Conservation (phyloP, 768 basidiomycete species). For the Tylopilus sp. region DNA sequence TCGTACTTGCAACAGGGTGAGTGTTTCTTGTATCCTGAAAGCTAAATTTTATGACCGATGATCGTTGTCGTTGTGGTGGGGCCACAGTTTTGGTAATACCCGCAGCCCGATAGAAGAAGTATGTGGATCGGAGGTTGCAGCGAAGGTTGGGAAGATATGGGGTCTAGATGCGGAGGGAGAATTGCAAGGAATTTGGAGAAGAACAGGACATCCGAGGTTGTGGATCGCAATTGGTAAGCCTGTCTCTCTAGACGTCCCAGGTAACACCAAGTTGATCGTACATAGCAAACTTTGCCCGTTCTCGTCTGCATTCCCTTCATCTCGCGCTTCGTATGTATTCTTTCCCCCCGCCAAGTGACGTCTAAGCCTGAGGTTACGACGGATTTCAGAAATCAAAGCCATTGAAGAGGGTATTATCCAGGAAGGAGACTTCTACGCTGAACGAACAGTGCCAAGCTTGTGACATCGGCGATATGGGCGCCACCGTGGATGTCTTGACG, state of each 20-base stretch:
- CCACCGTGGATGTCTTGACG: too few relatives aligned
- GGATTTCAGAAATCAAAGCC: conserved; percentile 27
- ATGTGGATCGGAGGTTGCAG: conserved; percentile 44
- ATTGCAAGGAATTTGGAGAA: conserved; percentile 39
- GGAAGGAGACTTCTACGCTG: conserved; percentile 13
- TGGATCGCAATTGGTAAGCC: conserved; percentile 27
- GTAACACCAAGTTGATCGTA: neutral
- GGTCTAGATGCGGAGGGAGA: conserved; percentile 66
- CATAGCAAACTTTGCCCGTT: conserved; percentile 20
- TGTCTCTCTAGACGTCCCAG: neutral
- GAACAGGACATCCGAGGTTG: conserved; percentile 34
- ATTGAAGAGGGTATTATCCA: conserved; percentile 23
- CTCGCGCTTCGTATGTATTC: conserved; percentile 28
- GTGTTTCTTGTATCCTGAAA: neutral
- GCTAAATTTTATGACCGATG: neutral
- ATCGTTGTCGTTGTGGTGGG: neutral
- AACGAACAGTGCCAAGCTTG: neutral
- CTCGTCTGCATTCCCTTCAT: conserved; percentile 28
- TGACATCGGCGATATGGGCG: too few relatives aligned
- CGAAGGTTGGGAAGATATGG: conserved; percentile 55
- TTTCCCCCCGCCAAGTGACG: neutral
- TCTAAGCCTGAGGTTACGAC: conserved; percentile 3
- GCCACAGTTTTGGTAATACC: conserved; percentile 43
- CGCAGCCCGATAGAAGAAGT: conserved; percentile 38
- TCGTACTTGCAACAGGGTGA: conserved; percentile 35